A percentile compares a stretch with the other conserved stretches of the same genome.
Evolutionary conservation across 345 rosid genomes (phyloP).

Genomic region (Firmiana major): DNA sequence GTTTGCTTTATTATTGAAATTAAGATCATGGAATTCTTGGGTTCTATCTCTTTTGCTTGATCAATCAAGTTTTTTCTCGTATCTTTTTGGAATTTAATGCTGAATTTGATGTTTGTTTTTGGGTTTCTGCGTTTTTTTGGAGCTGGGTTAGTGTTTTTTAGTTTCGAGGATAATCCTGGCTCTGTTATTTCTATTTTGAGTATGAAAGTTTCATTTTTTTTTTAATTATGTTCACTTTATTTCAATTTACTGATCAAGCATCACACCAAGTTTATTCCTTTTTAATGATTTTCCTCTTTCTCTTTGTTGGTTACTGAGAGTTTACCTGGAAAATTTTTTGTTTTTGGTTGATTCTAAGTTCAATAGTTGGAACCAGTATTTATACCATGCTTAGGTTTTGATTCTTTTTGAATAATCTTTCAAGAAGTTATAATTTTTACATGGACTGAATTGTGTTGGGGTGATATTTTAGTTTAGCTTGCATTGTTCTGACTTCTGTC

Average conservation of each 20-base stretch:
- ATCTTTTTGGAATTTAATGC: background rate
- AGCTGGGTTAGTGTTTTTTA: background rate
- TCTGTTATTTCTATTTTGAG: background rate
- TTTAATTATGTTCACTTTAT: background rate
- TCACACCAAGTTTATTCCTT: background rate
- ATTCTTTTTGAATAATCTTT: slow-evolving; percentile 3
- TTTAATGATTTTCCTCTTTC: background rate
- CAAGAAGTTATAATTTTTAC: background rate
- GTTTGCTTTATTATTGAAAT: background rate
- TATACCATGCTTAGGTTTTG: background rate
- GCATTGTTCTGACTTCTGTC: background rate
- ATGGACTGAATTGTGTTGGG: background rate
- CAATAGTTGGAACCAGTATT: background rate
- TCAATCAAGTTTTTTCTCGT: background rate
- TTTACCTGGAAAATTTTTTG: background rate
- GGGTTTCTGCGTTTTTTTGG: background rate
- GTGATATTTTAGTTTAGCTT: background rate
- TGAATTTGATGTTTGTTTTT: background rate
- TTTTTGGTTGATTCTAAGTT: background rate
- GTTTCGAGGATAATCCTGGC: background rate
- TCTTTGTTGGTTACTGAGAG: background rate
- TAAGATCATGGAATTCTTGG: background rate
- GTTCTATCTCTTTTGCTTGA: background rate
- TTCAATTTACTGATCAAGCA: background rate
- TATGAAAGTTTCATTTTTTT: background rate